phyloP scores from a whole-genome alignment of 1,139 yeast genomes.

The Arxiozyma bovina region DNA sequence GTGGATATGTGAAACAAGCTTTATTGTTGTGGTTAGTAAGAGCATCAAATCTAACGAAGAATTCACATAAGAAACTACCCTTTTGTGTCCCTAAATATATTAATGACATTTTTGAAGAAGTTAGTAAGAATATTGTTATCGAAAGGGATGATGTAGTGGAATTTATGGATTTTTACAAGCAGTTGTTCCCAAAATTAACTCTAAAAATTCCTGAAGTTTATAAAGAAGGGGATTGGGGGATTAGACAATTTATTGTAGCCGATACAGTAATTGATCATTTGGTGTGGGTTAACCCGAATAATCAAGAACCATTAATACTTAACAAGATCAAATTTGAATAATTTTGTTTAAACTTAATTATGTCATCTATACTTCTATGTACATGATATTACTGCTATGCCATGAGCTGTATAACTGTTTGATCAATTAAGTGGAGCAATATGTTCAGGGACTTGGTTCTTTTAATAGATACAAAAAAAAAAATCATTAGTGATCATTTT shows the following conservation, averaged over 20 bases:
- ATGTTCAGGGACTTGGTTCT: neutral
- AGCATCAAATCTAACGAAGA: slow-evolving; percentile 38
- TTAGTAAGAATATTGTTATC: slow-evolving; percentile 35
- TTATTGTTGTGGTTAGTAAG: slow-evolving; percentile 58
- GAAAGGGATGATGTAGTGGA: slow-evolving; percentile 46
- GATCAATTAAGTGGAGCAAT: neutral
- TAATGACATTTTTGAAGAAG: slow-evolving; percentile 35
- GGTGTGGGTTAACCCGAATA: slow-evolving; percentile 50
- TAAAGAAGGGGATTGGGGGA: slow-evolving; percentile 53
- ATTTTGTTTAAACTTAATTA: neutral
- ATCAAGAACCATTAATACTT: slow-evolving; percentile 53
- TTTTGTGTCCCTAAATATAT: slow-evolving; percentile 48
- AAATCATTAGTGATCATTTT: slow-evolving; percentile 17
- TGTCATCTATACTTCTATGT: neutral
- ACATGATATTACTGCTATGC: no score
- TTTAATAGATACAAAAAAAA: slow-evolving; percentile 12
- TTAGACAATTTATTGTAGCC: slow-evolving; percentile 50
- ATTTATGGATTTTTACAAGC: slow-evolving; percentile 45
- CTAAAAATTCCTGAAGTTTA: slow-evolving; percentile 55
- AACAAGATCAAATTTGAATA: slow-evolving; percentile 15
- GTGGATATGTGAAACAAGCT: slow-evolving; percentile 48
- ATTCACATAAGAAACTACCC: slow-evolving; percentile 32
- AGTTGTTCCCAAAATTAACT: slow-evolving; percentile 46
- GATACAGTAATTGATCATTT: slow-evolving; percentile 51
- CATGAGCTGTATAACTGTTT: no score